These are phyloP conservation scores for Podospora pseudopauciseta DNA, from an alignment of 495 filamentous ascomycete species.

Conservation along the genomic window DNA sequence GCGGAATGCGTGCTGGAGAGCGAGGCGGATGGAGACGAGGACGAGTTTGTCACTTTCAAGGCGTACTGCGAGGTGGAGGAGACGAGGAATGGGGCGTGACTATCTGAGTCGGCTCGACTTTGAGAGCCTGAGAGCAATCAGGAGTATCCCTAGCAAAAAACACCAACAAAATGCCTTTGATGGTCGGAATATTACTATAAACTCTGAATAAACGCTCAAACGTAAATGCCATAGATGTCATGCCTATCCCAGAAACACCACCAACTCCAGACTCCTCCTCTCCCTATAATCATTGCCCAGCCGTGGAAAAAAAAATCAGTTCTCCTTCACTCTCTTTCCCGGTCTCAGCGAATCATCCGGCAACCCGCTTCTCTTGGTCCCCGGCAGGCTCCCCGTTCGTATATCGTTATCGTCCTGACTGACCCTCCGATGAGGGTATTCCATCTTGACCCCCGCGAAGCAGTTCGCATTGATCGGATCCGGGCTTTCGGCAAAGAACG, in stretches of 20 bases:
- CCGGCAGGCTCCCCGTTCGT: constrained; percentile 76
- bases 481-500: constrained; percentile 67
- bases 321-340: constrained; percentile 65
- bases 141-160: not conserved
- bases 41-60: constrained; percentile 82
- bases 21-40: constrained; percentile 48
- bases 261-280: not conserved
- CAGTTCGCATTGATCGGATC: constrained; percentile 71
- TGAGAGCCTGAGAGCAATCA: not conserved
- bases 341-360: constrained; percentile 67
- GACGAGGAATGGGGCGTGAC: constrained; percentile 26
- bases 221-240: not conserved
- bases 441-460: constrained; percentile 80
- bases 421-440: constrained; percentile 87
- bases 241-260: not conserved
- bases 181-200: too few relatives aligned
- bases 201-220: not conserved
- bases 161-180: not conserved
- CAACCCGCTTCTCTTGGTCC: constrained; percentile 85
- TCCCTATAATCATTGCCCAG: not conserved
- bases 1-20: constrained; percentile 79
- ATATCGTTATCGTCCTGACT: constrained; percentile 95
- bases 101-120: not conserved
- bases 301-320: not conserved
- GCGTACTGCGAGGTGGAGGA: constrained; percentile 84